Evolutionary conservation across 2,329 filamentous ascomycete species (phyloP).

Genomic region (Ophiocordyceps unilateralis): DNA sequence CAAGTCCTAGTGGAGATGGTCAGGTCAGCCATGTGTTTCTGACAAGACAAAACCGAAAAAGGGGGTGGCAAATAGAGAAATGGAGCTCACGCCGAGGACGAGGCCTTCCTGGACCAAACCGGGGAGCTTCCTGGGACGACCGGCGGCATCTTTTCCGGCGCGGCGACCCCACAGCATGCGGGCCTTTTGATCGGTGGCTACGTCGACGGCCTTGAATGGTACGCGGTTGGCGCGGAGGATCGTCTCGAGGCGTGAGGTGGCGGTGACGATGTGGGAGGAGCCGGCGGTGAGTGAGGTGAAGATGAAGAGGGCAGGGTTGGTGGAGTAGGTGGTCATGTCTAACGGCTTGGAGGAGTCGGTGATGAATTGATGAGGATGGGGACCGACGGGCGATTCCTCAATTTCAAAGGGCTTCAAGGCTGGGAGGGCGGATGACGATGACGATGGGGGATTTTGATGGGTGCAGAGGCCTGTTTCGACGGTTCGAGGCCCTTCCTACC

Average conservation of each 20-base stretch:
- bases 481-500: too few relatives aligned
- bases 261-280: slow-evolving; percentile 90
- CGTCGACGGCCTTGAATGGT: slow-evolving; percentile 81
- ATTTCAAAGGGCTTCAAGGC: too few relatives aligned
- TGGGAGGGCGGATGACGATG: too few relatives aligned
- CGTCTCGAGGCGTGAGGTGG: slow-evolving; percentile 86
- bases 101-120: slow-evolving; percentile 74
- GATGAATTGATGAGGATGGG: not conserved
- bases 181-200: slow-evolving; percentile 77
- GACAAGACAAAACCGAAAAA: not conserved
- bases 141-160: slow-evolving; percentile 49
- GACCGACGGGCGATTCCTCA: not conserved
- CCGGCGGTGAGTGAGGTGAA: slow-evolving; percentile 93
- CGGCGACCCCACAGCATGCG: slow-evolving; percentile 78
- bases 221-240: slow-evolving; percentile 91
- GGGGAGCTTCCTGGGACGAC: slow-evolving; percentile 60
- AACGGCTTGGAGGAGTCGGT: not conserved
- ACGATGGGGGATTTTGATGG: too few relatives aligned
- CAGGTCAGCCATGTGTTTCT: not conserved
- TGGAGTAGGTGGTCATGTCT: slow-evolving; percentile 27
- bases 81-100: slow-evolving; percentile 59
- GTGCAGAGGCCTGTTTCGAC: too few relatives aligned
- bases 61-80: not conserved
- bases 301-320: slow-evolving; percentile 67
- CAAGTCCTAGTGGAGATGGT: slow-evolving; percentile 46